phyloP scores from a whole-genome alignment of 2,329 filamentous ascomycete species.

The Botrytis galanthina region DNA sequence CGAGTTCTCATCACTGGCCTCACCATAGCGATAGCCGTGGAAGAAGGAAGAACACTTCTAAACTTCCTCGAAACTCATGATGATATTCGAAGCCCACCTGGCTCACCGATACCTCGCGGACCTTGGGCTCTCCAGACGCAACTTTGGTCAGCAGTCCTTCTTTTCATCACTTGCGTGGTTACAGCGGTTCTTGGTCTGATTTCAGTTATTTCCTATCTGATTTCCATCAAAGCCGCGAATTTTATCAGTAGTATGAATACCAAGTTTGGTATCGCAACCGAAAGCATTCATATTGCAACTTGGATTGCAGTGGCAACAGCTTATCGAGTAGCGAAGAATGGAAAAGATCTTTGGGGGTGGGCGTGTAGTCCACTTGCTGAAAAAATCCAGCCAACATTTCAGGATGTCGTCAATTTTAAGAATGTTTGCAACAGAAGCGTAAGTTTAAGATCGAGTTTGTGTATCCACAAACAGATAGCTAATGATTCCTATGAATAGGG shows the following conservation, averaged over 20 bases:
- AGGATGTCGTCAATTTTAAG: conserved; percentile 28
- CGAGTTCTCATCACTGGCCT: not conserved
- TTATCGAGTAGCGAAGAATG: conserved; percentile 28
- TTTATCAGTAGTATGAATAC: conserved; percentile 22
- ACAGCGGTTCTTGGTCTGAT: conserved; percentile 23
- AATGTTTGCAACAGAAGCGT: conserved; percentile 27
- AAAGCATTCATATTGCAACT: conserved; percentile 23
- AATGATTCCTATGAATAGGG: not conserved
- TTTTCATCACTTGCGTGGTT: conserved; percentile 22
- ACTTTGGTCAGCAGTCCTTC: conserved; percentile 26
- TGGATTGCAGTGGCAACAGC: conserved; percentile 27
- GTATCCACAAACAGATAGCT: not conserved
- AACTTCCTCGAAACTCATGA: not conserved
- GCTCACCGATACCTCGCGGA: not conserved
- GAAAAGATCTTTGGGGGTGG: conserved; percentile 31
- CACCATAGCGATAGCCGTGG: not conserved
- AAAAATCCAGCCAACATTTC: conserved; percentile 28
- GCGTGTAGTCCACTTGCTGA: conserved; percentile 26
- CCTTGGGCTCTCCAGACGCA: conserved; percentile 9
- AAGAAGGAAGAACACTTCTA: conserved; percentile 3
- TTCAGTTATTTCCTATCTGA: conserved; percentile 24
- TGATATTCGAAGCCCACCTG: not conserved
- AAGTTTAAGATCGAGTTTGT: not conserved
- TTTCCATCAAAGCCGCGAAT: conserved; percentile 26
- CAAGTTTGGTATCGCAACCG: conserved; percentile 17